Evolutionary conservation across 176 grass and related monocot genomes (phyloP), one percentile per base, ranked within the genome.

Genomic region (Oryza australiensis): DNA sequence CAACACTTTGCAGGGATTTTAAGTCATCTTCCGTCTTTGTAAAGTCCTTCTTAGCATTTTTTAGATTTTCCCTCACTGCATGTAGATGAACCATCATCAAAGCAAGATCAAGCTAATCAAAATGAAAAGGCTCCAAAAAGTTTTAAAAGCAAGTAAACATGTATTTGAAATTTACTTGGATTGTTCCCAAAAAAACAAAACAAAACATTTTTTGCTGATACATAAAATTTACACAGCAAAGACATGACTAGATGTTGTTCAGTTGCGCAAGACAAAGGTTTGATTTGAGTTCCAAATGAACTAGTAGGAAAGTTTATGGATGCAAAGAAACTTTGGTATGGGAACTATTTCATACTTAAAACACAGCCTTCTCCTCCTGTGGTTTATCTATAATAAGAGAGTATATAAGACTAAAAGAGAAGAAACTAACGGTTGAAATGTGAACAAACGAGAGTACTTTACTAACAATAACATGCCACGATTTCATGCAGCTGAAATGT

Each of bases 1-100:
- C 96, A 78, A 99, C 96, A 30, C 96, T 99, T 86, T 99, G 96
- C 40, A 99, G 93, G 37, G 96, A 93, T 78, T 99, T 99, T 70
- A 99, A 78, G 74, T 99, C 96, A 26, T 99, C 96, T 90, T 99
- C 96, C 20, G 96, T 99, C 86, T 95, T 99, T 14, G 79, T 55
- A 62, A 88, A 99, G 29, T 95, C 96, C 85, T 87, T 99, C 87
- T 94, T 99, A 67, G 96, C 79, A 74, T 85, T 80, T 85, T 90
- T 95, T 74, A 95, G 76, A 87, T 78, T 95, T 43, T 99, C 96
- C 74, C 91, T 88, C 20, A 88, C 96, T 99, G 93, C 88, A 92
- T 66, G 46, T 3, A 90, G 37, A 67, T 68, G 12, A 48, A 87
- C 66, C 34, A 77, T 32, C 29, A 59, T 88, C 65, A 84, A 82